Base-by-base conservation (phyloP, 108 stramenopile genomes). In the Craspedostauros australis region DNA sequence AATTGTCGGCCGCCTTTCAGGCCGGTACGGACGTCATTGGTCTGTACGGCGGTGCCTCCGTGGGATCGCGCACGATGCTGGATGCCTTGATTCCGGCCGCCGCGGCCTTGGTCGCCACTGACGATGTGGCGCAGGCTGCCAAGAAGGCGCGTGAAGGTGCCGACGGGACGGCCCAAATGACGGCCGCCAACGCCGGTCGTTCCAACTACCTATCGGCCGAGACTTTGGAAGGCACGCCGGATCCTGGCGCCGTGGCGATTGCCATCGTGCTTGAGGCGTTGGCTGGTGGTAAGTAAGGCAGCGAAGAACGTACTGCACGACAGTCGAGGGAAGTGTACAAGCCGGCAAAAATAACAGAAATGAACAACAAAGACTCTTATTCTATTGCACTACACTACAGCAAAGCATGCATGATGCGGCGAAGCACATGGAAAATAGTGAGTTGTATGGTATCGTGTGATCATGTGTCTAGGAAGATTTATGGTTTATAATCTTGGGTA, bases 171-270 rank as follows among this genome's bases (percentile, higher is more conserved):
- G 86, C 88, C 20, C 23, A 53, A 11, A 95, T 99, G 95, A 63
- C 66, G 24, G 51, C 59, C 24, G 95, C 95, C 0, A 69, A 59
- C 22, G 98, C 98, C 5, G 98, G 96, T 25, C 77, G 98, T 36
- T 89, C 93, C 40, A 99, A 97, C 55, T 99, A 99, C 66, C 56
- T 99, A 2, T 68, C 79, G 1, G 74, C 75, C 32, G 90, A 90
- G 30, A 62, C 66, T 3, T 46, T 96, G 27, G 37, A 57, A 27
- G 96, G 95, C 2, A 93, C 93, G 7, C 95, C 96, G 11, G 98
- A 99, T 73, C 98, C 98, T 23, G 98, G 98, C 15, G 96, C 96
- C 1, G 76, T 86, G 31, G 98, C 98, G 1, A 94, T 97, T 4
- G 76, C 93, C 2, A 54, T 92, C 53, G 95, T 95, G 1, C 58